Percentiles rank a stretch among this genome's conserved stretches.
These are phyloP conservation scores for Schizosaccharomyces japonicus DNA, from an alignment of 805 yeast genomes.

Conservation along the genomic window DNA sequence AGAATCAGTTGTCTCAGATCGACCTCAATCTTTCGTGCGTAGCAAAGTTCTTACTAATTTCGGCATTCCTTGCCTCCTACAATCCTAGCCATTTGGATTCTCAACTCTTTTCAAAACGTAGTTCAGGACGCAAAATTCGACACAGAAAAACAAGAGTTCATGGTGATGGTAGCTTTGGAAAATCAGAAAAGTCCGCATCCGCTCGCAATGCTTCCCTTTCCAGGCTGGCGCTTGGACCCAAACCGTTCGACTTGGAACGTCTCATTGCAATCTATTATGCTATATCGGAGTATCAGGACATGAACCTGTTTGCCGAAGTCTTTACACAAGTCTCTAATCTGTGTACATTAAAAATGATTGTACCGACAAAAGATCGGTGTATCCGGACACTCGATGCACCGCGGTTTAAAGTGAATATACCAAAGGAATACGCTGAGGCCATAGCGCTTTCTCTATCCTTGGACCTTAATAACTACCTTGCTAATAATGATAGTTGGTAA, in stretches of 20 bases:
- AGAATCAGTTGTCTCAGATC: background rate
- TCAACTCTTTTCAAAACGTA: background rate
- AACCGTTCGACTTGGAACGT: background rate
- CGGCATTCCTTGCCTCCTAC: constrained; percentile 5
- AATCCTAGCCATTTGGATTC: constrained; percentile 1
- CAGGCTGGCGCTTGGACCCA: constrained; percentile 1
- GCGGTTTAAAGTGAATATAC: background rate
- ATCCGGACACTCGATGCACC: background rate
- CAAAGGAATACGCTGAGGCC: background rate
- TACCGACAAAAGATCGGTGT: background rate
- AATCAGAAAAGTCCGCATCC: no score
- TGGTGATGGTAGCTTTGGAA: no score
- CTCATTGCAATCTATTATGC: constrained; percentile 3
- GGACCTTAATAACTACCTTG: background rate
- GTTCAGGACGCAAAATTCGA: no score
- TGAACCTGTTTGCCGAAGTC: background rate
- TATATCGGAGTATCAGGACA: background rate
- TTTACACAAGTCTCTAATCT: constrained; percentile 1
- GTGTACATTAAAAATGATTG: background rate
- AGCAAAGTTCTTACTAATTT: background rate
- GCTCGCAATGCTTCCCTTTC: no score
- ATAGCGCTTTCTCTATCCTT: background rate
- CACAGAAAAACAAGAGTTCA: no score
- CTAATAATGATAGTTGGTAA: no score
- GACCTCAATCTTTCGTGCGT: background rate